A percentile compares a stretch with the other conserved stretches of the same genome.
phyloP scores from a whole-genome alignment of 495 filamentous ascomycete genomes.

The Rostrohypoxylon terebratum region DNA sequence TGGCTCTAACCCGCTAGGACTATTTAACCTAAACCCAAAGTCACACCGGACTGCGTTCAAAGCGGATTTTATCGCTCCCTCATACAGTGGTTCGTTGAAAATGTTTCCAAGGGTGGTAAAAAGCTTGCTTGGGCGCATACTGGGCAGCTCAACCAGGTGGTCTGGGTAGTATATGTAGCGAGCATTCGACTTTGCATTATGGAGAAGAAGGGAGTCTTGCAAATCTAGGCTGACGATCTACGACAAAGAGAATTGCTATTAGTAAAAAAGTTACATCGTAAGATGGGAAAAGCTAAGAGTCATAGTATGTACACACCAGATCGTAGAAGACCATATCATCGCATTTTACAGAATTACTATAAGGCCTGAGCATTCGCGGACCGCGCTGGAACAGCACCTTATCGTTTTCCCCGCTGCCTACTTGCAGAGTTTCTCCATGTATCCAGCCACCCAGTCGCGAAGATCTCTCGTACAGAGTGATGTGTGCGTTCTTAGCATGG shows the following conservation, averaged over 20 bases:
- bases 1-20: neutral
- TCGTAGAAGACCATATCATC: constrained; percentile 60
- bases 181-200: constrained; percentile 64
- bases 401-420: constrained; percentile 62
- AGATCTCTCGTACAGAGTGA: constrained; percentile 84
- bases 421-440: constrained; percentile 71
- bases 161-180: constrained; percentile 96
- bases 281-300: neutral
- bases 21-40: neutral
- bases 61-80: constrained; percentile 60
- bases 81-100: constrained; percentile 73
- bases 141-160: constrained; percentile 77
- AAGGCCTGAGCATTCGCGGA: constrained; percentile 79
- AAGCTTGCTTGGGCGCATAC: constrained; percentile 35
- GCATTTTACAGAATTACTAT: constrained; percentile 41
- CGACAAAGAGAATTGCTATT: constrained; percentile 10
- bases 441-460: constrained; percentile 86
- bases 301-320: constrained; percentile 50
- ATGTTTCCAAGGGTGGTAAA: constrained; percentile 49
- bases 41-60: neutral
- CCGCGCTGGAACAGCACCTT: constrained; percentile 84
- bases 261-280: neutral
- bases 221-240: constrained; percentile 73
- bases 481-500: constrained; percentile 58
- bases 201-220: constrained; percentile 65